These are phyloP conservation scores for Exophiala mesophila DNA, from an alignment of 2,329 filamentous ascomycete genomes.

Conservation along the genomic window DNA sequence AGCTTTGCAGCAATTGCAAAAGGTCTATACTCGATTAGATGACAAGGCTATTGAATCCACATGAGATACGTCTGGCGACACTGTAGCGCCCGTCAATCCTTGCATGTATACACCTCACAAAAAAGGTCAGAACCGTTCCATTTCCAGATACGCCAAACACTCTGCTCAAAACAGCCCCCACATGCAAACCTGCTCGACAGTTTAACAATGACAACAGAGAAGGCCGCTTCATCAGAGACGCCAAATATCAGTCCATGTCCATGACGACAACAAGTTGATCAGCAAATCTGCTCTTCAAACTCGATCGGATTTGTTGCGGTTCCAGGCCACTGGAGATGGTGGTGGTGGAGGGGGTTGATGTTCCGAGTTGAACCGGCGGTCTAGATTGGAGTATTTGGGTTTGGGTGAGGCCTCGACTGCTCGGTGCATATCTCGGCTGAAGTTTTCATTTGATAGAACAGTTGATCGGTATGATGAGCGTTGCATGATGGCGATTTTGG, in stretches of 20 bases:
- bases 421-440: slow-evolving; percentile 36
- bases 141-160: no score
- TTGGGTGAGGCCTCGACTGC: slow-evolving; percentile 35
- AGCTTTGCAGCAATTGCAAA: slow-evolving; percentile 34
- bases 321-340: slow-evolving; percentile 24
- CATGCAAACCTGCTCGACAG: background rate
- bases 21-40: slow-evolving; percentile 31
- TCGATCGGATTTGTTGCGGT: slow-evolving; percentile 14
- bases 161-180: no score
- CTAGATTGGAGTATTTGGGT: slow-evolving; percentile 31
- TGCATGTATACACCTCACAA: no score
- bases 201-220: slow-evolving; percentile 13
- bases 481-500: slow-evolving; percentile 21
- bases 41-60: slow-evolving; percentile 2
- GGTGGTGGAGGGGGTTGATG: slow-evolving; percentile 23
- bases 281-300: no score
- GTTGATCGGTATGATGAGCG: slow-evolving; percentile 24
- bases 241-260: background rate
- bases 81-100: no score
- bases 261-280: background rate
- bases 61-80: slow-evolving; percentile 3
- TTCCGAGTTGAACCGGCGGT: slow-evolving; percentile 18
- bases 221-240: slow-evolving; percentile 1
- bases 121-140: no score
- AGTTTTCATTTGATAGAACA: slow-evolving; percentile 27